phyloP scores from a whole-genome alignment of 192 early-diverging fungal genomes.

The Paraglomus occultum region DNA sequence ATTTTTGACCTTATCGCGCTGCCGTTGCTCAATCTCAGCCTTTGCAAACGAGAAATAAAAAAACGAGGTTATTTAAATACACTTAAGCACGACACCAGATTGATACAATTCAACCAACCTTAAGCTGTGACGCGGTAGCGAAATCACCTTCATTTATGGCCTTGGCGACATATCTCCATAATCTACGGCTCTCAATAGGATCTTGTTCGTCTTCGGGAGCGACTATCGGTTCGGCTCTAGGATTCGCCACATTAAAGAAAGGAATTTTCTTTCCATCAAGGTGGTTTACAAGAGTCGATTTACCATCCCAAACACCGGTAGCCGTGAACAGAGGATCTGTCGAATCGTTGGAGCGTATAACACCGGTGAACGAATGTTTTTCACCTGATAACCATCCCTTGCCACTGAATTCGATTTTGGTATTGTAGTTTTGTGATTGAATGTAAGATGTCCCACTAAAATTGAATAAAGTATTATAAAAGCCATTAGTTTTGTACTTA shows the following conservation, averaged over 20 bases:
- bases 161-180: slow-evolving; percentile 69
- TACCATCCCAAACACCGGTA: slow-evolving; percentile 67
- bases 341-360: slow-evolving; percentile 33
- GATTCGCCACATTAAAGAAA: slow-evolving; percentile 60
- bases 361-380: slow-evolving; percentile 73
- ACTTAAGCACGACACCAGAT: no score
- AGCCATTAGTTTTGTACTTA: not conserved
- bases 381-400: slow-evolving; percentile 80
- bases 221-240: slow-evolving; percentile 56
- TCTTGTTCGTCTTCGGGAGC: slow-evolving; percentile 58
- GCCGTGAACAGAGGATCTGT: slow-evolving; percentile 36
- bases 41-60: not conserved
- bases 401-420: slow-evolving; percentile 69
- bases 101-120: slow-evolving; percentile 30
- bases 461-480: slow-evolving; percentile 1
- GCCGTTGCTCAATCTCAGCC: slow-evolving; percentile 27
- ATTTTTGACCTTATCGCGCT: slow-evolving; percentile 30
- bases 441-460: slow-evolving; percentile 57
- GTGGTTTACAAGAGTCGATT: slow-evolving; percentile 55
- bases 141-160: slow-evolving; percentile 68
- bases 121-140: slow-evolving; percentile 63
- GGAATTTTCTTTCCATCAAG: slow-evolving; percentile 45
- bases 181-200: slow-evolving; percentile 61
- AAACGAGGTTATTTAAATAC: no score
- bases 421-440: slow-evolving; percentile 57